Base-by-base conservation (phyloP, 75 land plant genomes). In the Azolla pinnata region DNA sequence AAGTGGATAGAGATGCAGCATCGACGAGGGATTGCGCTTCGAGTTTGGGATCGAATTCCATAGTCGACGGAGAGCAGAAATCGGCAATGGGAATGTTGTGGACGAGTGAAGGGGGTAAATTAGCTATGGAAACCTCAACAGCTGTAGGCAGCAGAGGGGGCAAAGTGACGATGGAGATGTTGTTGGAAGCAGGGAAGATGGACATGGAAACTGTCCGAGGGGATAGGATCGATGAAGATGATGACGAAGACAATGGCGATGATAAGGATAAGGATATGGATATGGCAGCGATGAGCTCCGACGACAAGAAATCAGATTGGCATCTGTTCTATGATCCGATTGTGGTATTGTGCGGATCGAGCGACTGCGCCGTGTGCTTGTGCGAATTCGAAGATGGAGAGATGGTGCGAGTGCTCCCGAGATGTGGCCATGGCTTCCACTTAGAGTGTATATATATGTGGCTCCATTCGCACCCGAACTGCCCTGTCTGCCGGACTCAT, bases 361-460 rank as follows among this genome's bases (percentile, higher is more conserved):
- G 4, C 23, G 71, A 68, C 19, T 88, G 88, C 67, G 70, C 85
- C 0, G 83, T 88, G 1, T 88, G 89, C 44, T 69, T 88, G 21
- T 57, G 70, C 34, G 95, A 88, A 65, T 88, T 88, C 48, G 49
- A 64, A 47, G 78, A 73, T 17, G 81, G 68, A 31, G 95, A 85
- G 51, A 63, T 40, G 48, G 44, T 85, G 0, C 70, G 95, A 28
- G 59, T 88, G 25, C 54, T 88, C 49, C 93, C 93, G 29, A 81
- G 77, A 45, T 88, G 88, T 55, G 75, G 75, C 53, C 95, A 88
- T 51, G 81, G 80, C 18, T 88, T 88, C 65, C 95, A 88, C 49
- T 44, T 76, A 14, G 56, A 29, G 0, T 85, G 89, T 70, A 82
- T 85, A 53, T 88, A 88, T 57, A 76, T 71, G 2, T 88, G 89